Conservation (phyloP, 306 rosid genomes). For the Corylus avellana region DNA sequence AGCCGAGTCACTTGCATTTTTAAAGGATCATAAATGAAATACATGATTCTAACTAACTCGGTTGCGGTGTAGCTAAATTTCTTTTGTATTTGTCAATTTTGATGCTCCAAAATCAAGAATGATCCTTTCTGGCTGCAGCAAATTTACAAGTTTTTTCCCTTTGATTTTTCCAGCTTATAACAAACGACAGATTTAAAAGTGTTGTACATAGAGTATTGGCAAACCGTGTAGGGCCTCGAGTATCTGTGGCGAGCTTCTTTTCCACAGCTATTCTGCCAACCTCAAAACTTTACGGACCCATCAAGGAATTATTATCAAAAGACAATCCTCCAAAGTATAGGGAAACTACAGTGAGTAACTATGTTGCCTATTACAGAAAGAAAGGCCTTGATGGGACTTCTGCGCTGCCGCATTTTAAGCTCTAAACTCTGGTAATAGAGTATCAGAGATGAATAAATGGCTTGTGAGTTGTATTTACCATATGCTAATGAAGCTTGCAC, state of each 20-base stretch:
- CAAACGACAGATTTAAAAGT: slow-evolving; percentile 39
- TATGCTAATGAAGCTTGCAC: too few species aligned
- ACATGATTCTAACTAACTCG: too few species aligned
- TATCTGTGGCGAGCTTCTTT: slow-evolving; percentile 25
- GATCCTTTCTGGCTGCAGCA: not conserved
- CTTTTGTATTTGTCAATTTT: not conserved
- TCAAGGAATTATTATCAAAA: slow-evolving; percentile 25
- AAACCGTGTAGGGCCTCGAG: slow-evolving; percentile 8
- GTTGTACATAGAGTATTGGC: slow-evolving; percentile 32
- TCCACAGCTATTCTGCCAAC: not conserved
- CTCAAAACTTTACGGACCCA: slow-evolving; percentile 6
- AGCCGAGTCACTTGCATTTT: too few species aligned
- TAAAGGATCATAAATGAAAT: too few species aligned
- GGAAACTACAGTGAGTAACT: slow-evolving; percentile 10
- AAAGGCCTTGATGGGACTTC: slow-evolving; percentile 1
- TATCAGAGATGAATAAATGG: not conserved
- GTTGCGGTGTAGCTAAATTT: not conserved
- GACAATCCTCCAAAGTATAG: slow-evolving; percentile 19
- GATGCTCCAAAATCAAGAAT: not conserved
- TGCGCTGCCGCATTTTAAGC: slow-evolving; percentile 3
- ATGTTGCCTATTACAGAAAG: not conserved
- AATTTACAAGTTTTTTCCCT: not conserved
- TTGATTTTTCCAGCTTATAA: slow-evolving; percentile 7
- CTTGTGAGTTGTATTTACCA: too few species aligned
- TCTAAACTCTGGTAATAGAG: not conserved